Base-by-base conservation (phyloP, 345 rosid species). In the Eutrema japonicum region DNA sequence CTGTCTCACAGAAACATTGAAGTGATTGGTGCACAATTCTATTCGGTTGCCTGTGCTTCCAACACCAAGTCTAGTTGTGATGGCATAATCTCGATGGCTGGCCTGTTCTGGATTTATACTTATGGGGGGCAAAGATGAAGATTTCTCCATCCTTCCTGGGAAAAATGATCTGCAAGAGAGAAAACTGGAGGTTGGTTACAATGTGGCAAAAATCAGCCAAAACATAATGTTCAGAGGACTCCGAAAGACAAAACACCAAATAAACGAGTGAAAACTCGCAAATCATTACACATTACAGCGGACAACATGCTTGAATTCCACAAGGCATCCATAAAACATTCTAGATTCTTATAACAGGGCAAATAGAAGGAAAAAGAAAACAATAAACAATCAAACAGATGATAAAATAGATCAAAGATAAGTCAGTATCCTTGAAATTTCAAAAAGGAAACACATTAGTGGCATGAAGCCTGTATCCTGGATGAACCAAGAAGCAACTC, bases 1-100 rank as follows among this genome's bases (percentile, higher is more conserved):
- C 46, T 50, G 69, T 60, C 69, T 62, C 46, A 94, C 78, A 11
- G 86, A 66, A 55, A 82, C 97, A 82, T 86, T 79, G 66, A 78
- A 94, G 83, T 91, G 93, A 77, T 94, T 94, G 49, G 87, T 55
- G 29, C 85, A 87, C 77, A 94, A 65, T 41, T 79, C 49, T 74
- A 91, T 77, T 27, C 52, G 75, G 26, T 43, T 66, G 5, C 98
- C 97, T 41, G 59, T 36, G 4, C 38, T 78, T 64, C 96, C 97
- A 78, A 70, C 66, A 45, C 86, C 90, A 45, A 6, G 64, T 70
- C 98, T 85, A 11, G 75, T 61, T 38, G 79, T 74, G 68, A 91
- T 64, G 54, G 84, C 81, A 77, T 72, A 73, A 67, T 82, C 85
- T 47, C 82, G 89, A 73, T 54, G 74, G 26, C 18, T 61, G 35